Conservation (phyloP, 495 filamentous ascomycete genomes). For the Sordaria brevicollis region DNA sequence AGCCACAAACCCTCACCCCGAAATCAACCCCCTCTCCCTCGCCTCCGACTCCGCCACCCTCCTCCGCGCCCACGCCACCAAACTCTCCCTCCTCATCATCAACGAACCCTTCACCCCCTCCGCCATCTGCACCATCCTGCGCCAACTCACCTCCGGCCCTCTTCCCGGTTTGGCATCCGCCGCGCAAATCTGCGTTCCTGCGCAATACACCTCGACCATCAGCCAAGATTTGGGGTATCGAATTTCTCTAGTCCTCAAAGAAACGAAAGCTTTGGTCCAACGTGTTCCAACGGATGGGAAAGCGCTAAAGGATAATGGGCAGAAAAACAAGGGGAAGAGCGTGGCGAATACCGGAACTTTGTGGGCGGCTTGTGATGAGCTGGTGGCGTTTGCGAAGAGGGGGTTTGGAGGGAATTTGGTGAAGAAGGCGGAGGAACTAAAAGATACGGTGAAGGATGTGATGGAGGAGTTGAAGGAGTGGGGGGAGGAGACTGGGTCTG, state of each 20-base stretch:
- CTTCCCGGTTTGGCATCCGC: slow-evolving; percentile 63
- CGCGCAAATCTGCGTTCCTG: slow-evolving; percentile 49
- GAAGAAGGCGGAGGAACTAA: slow-evolving; percentile 52
- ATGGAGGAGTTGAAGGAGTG: slow-evolving; percentile 78
- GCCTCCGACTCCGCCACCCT: slow-evolving; percentile 55
- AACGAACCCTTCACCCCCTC: slow-evolving; percentile 74
- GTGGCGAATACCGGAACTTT: slow-evolving; percentile 49
- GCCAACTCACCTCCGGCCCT: slow-evolving; percentile 51
- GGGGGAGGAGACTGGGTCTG: slow-evolving; percentile 52
- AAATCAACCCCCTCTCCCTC: slow-evolving; percentile 28
- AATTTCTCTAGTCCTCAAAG: slow-evolving; percentile 34
- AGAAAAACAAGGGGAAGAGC: slow-evolving; percentile 31
- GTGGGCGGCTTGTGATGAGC: slow-evolving; percentile 64
- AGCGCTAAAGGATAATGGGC: slow-evolving; percentile 36
- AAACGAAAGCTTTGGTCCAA: slow-evolving; percentile 32
- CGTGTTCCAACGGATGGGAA: slow-evolving; percentile 39
- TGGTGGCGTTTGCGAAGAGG: slow-evolving; percentile 48
- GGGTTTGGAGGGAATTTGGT: slow-evolving; percentile 55
- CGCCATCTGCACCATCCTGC: slow-evolving; percentile 56
- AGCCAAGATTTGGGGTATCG: slow-evolving; percentile 44
- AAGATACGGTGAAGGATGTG: slow-evolving; percentile 67
- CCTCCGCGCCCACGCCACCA: slow-evolving; percentile 73
- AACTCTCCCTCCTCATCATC: slow-evolving; percentile 74
- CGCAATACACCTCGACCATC: slow-evolving; percentile 47
- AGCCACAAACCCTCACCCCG: neutral